Evolutionary conservation across 2,329 filamentous ascomycete genomes (phyloP), one percentile per base, ranked within the genome.

Genomic region (Epichloe uncinata): DNA sequence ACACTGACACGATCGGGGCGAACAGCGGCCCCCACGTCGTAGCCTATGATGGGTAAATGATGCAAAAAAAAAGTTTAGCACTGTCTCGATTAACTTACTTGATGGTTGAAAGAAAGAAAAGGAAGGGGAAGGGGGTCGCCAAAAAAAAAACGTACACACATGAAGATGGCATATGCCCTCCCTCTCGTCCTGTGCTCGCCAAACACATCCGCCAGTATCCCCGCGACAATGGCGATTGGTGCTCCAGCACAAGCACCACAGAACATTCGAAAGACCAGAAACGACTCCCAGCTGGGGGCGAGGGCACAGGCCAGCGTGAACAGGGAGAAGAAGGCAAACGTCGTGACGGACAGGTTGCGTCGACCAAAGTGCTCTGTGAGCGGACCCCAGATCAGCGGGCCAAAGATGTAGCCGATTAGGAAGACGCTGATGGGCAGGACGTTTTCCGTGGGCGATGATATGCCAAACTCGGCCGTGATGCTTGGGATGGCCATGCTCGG

Each of bases 1-100:
- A 85, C 6, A 82, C 83, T 0, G 78, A 79, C 18, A 84, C 71
- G 16, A 84, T 75, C 3, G 83, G 83, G 0, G 80, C 78, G 2
- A 82, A 63, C 12, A 86, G 70, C 0, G 81, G 83, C 0, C 84
- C 84, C 45, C 78, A 78, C 0, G 77, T 73, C 4, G 83, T 87
- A 9, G 73, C 71, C 74, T 78, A 53, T 34, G 20, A 35, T 30
- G 2, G 13, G 18, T 8, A 18, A 18, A 20, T 13, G 8, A 30
- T 9, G 30, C 30, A 30, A 11, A 30, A n/a, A n/a, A n/a, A n/a
- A 30, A 11, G 1, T 30, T 30, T 30, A 30, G 30, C 8, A 4
- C 30, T 4, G 8, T 11, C 30, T 30, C 8, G 30, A 9, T 4
- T 3, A n/a, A n/a, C n/a, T n/a, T n/a, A 30, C 30, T 30, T 30